These are phyloP conservation scores for Hsuehochloa calcarea DNA, from an alignment of 176 grass and related monocot genomes.

Conservation along the genomic window DNA sequence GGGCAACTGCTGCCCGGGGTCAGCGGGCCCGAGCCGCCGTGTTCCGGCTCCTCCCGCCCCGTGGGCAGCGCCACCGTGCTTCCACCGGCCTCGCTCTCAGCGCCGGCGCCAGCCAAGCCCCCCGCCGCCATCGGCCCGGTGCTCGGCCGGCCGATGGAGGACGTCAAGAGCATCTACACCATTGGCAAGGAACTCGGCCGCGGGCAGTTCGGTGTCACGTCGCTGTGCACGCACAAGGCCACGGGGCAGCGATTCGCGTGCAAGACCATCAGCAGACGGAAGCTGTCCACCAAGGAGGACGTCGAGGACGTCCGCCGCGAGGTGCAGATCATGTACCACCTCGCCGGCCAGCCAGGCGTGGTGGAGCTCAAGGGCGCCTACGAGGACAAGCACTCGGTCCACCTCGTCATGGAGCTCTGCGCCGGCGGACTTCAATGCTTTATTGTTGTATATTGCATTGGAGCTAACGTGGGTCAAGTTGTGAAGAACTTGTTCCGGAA, in stretches of 20 bases:
- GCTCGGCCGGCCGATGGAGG: conserved; percentile 79
- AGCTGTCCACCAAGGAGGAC: conserved; percentile 86
- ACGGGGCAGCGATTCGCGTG: conserved; percentile 73
- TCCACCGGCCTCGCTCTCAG: not conserved
- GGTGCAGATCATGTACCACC: conserved; percentile 99
- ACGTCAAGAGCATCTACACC: conserved; percentile 59
- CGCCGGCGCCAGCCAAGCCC: conserved; percentile 31
- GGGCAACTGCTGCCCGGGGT: conserved; percentile 62
- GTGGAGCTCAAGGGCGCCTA: conserved; percentile 87
- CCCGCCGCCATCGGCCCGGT: conserved; percentile 60
- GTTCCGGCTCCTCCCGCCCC: conserved; percentile 21
- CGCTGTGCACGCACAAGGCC: conserved; percentile 79
- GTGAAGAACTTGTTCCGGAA: too few species aligned
- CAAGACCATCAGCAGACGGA: conserved; percentile 89
- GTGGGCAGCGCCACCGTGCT: not conserved
- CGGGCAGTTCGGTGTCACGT: conserved; percentile 89
- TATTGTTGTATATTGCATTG: too few species aligned
- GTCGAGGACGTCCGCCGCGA: conserved; percentile 86
- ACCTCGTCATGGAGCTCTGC: conserved; percentile 83
- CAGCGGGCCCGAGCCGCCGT: not conserved
- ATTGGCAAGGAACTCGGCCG: conserved; percentile 88
- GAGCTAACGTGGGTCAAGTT: too few species aligned
- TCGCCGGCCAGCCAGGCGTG: conserved; percentile 71
- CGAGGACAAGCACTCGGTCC: conserved; percentile 79
- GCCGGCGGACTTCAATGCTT: too few species aligned